Base-by-base conservation (phyloP, 306 rosid species). In the Cicer pinnatifidum region DNA sequence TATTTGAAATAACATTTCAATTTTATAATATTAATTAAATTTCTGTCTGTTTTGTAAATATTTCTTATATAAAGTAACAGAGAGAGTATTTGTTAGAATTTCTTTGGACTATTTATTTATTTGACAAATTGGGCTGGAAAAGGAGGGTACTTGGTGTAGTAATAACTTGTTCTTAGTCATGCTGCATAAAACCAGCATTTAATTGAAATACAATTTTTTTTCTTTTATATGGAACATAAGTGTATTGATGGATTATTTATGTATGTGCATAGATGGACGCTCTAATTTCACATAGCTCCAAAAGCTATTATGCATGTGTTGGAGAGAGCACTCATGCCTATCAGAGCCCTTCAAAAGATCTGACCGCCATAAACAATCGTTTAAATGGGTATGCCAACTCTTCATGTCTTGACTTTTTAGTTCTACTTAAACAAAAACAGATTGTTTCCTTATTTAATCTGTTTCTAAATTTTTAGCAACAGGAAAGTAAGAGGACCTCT, bases 311-410 rank as follows among this genome's bases (percentile, higher is more conserved):
- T 81, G 97, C 99, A 37, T 95, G 99, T 73, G 97, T 95, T 47
- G 99, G 99, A 51, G 99, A 91, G 80, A 95, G 99, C 84, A 95
- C 99, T 48, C 97, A 88, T 85, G 99, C 99, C 37, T 95, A 91
- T 78, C 99, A 95, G 75, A 95, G 99, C 87, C 99, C 99, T 74
- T 95, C 99, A 6, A 91, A 92, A 86, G 99, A 95, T 73, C 82
- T 95, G 48, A 88, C 96, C 7, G 99, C 97, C 80, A 95, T 95
- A 84, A 95, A 95, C 75, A 90, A 95, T 84, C 97, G 97, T 23
- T 79, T 95, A 78, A 95, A 95, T 39, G 78, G 97, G 93, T 90
- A 90, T 81, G 85, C 69, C 77, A 72, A 72, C 78, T 51, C 70
- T 59, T 7, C 9, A 51, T 67, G 20, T 16, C 52, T 62, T 58